Percentiles rank a stretch among this genome's conserved stretches.
These are phyloP conservation scores for Suaeda aralocaspica DNA, from an alignment of 148 eudicot genomes.

Conservation along the genomic window DNA sequence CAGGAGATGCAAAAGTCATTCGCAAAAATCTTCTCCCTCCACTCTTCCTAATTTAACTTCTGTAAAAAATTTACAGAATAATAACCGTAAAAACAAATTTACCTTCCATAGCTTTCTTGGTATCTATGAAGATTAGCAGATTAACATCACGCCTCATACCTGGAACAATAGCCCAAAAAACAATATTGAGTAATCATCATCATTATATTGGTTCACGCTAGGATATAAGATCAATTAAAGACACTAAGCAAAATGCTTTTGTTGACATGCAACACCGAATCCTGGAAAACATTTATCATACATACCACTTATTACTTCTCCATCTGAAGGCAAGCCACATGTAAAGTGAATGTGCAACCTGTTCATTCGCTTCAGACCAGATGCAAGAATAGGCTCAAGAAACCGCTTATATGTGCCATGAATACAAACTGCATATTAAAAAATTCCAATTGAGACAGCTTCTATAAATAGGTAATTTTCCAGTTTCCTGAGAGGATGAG, in stretches of 20 bases:
- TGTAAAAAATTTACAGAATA: neutral
- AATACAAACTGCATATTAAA: conserved; percentile 56
- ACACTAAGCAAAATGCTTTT: too few relatives aligned
- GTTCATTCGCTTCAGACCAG: conserved; percentile 82
- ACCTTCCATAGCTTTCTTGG: conserved; percentile 90
- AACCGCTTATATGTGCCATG: conserved; percentile 84
- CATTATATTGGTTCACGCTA: too few relatives aligned
- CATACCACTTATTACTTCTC: conserved; percentile 87
- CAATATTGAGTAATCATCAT: neutral
- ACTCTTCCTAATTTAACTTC: too few relatives aligned
- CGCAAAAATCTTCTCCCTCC: too few relatives aligned
- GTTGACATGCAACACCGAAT: neutral
- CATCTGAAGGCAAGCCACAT: conserved; percentile 82
- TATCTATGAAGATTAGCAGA: conserved; percentile 64
- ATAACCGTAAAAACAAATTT: conserved; percentile 7
- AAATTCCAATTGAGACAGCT: neutral
- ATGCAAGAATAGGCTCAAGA: conserved; percentile 61
- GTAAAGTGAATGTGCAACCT: conserved; percentile 90
- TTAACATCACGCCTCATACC: conserved; percentile 79
- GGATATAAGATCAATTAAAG: too few relatives aligned
- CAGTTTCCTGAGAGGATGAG: neutral
- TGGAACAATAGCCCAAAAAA: conserved; percentile 27
- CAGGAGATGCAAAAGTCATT: too few relatives aligned
- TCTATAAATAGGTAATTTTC: neutral
- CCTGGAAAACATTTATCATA: neutral